Evolutionary conservation across 768 basidiomycete genomes (phyloP), one percentile per base, ranked within the genome.

Genomic region (Lactifluus piperatus): DNA sequence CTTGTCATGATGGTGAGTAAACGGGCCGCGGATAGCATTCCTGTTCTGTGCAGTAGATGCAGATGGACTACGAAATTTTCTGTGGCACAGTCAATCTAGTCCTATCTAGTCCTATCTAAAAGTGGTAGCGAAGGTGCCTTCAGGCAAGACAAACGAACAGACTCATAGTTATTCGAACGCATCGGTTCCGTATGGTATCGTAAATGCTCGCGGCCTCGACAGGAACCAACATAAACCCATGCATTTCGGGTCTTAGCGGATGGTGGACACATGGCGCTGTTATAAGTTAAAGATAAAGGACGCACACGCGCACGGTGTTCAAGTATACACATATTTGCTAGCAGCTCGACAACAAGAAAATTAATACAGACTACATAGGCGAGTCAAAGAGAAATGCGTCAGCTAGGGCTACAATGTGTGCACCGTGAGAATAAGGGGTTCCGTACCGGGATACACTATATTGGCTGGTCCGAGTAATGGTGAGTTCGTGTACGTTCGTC

Each of bases 391-490:
- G 53, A 60, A 41, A 26, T 37, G 39, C 54, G 62, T 75, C 64
- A 76, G 73, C 68, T 67, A 68, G 51, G 34, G 64, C 67, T 68
- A 72, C 67, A 69, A 52, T 58, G 51, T 54, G 62, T 56, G 47
- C 54, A 56, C 58, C 52, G 59, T 44, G 55, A 50, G 49, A 43
- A 47, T 51, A 46, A 45, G 44, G 59, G 50, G 49, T 41, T 64
- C 56, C 74, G 64, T 65, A 75, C 75, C 72, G 67, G n/a, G 71
- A 69, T 76, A 76, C 71, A 71, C 62, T 55, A 73, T 62, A 36
- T 64, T 54, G 63, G 50, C 55, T 59, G 58, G 51, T 51, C 49
- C 62, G 30, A 49, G 46, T 32, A 39, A 52, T 54, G 58, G 57
- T 62, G 58, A 47, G 29, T 47, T 58, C 58, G 58, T 51, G 57